Conservation (phyloP, 2,329 filamentous ascomycete genomes). For the Colletotrichum liaoningense region DNA sequence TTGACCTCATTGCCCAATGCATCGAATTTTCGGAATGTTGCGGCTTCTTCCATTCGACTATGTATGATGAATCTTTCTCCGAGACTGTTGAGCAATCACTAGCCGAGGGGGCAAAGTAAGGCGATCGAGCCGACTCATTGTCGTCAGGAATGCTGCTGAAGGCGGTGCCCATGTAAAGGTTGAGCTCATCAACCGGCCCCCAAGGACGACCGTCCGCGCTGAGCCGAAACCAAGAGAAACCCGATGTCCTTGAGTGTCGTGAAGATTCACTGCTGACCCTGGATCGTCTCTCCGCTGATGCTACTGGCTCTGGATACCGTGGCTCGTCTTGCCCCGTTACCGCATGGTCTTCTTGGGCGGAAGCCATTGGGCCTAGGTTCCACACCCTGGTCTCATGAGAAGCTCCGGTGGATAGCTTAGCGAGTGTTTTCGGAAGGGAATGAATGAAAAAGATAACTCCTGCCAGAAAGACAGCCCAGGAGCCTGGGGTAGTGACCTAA, state of each 20-base stretch:
- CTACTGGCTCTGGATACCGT: conserved; percentile 13
- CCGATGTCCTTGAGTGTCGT: conserved; percentile 7
- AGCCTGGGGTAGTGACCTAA: neutral
- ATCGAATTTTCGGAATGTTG: conserved; percentile 10
- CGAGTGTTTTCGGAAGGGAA: neutral
- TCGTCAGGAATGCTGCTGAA: conserved; percentile 30
- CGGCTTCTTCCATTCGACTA: conserved; percentile 9
- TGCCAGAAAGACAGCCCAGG: too few relatives aligned
- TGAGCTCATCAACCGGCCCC: conserved; percentile 29
- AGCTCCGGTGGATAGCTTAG: too few relatives aligned
- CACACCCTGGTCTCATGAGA: neutral
- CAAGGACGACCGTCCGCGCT: conserved; percentile 14
- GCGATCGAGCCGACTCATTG: conserved; percentile 2
- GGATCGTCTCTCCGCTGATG: neutral
- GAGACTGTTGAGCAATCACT: neutral
- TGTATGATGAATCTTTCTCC: neutral
- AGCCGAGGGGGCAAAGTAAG: neutral
- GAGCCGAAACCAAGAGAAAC: conserved; percentile 27
- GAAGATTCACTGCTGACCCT: neutral
- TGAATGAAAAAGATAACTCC: too few relatives aligned
- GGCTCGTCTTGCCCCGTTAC: neutral
- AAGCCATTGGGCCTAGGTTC: conserved; percentile 3
- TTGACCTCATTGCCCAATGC: conserved; percentile 6
- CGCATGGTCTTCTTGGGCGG: neutral
- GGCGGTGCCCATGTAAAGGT: conserved; percentile 27